phyloP scores from a whole-genome alignment of 768 basidiomycete genomes.

The Termitomyces sp. region DNA sequence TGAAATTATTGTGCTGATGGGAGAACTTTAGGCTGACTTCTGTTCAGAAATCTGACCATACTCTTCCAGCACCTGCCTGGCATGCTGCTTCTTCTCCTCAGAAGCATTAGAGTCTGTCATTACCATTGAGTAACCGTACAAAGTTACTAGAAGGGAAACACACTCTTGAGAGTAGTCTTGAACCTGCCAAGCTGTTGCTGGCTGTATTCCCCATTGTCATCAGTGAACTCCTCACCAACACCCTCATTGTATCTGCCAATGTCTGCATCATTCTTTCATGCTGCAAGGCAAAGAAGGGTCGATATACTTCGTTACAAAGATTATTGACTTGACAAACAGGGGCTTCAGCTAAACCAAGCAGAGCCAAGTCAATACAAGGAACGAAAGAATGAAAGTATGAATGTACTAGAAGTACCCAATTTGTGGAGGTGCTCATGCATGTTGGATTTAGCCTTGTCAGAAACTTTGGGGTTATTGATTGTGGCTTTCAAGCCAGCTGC shows the following conservation, averaged over 20 bases:
- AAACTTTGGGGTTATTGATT: background rate
- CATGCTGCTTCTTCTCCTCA: background rate
- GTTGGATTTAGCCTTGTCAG: background rate
- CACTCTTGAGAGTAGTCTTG: slow-evolving; percentile 1
- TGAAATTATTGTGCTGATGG: too few relatives aligned
- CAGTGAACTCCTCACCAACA: background rate
- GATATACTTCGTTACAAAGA: accelerated
- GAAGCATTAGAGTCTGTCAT: background rate
- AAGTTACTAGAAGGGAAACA: too few relatives aligned
- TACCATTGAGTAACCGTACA: background rate
- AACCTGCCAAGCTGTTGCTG: background rate
- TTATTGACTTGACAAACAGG: background rate
- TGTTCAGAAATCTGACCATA: background rate
- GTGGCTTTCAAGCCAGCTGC: background rate
- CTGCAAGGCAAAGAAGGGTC: background rate
- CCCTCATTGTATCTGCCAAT: background rate
- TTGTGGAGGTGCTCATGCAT: background rate
- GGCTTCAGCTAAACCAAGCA: background rate
- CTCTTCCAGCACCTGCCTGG: background rate
- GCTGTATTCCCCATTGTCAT: background rate
- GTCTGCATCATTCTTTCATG: background rate
- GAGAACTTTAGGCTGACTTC: too few relatives aligned
- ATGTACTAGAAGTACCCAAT: background rate
- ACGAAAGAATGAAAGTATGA: background rate
- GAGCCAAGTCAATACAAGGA: background rate